These are phyloP conservation scores for Stromatinia cepivora DNA, from an alignment of 2,329 filamentous ascomycete genomes.

Conservation along the genomic window DNA sequence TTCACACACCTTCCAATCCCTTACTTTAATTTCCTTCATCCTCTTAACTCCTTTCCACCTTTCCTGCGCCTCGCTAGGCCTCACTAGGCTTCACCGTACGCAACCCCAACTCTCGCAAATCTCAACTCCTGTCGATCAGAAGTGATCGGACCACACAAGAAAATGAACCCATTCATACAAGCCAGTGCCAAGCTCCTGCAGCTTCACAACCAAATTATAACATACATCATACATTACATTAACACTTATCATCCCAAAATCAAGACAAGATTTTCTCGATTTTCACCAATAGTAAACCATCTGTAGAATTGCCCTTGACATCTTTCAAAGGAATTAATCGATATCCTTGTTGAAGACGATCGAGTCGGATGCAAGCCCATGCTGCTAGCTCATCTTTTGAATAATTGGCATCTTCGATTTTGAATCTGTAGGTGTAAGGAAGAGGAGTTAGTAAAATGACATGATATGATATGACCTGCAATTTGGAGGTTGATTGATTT, in stretches of 20 bases:
- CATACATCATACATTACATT: conserved; percentile 15
- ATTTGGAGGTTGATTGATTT: too few relatives aligned
- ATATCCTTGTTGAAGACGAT: conserved; percentile 74
- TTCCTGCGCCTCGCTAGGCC: neutral
- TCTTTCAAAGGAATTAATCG: conserved; percentile 77
- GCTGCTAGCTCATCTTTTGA: conserved; percentile 76
- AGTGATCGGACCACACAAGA: neutral
- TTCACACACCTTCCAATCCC: neutral
- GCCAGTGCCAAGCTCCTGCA: neutral
- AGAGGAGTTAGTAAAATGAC: conserved; percentile 3
- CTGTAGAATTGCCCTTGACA: conserved; percentile 61
- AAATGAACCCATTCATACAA: neutral
- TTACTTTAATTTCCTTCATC: neutral
- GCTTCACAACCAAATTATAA: neutral
- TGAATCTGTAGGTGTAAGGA: conserved; percentile 52
- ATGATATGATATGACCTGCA: neutral
- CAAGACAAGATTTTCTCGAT: conserved; percentile 57
- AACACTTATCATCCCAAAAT: neutral
- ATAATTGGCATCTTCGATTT: conserved; percentile 84
- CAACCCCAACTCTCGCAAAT: neutral
- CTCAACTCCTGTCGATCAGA: too few relatives aligned
- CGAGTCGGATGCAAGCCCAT: conserved; percentile 86
- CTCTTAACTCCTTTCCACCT: neutral
- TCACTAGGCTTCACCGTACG: neutral
- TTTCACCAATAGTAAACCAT: conserved; percentile 72